A percentile compares a stretch with the other conserved stretches of the same genome.
phyloP scores from a whole-genome alignment of 2,329 filamentous ascomycete species.

The Aspergillus fumigatus region DNA sequence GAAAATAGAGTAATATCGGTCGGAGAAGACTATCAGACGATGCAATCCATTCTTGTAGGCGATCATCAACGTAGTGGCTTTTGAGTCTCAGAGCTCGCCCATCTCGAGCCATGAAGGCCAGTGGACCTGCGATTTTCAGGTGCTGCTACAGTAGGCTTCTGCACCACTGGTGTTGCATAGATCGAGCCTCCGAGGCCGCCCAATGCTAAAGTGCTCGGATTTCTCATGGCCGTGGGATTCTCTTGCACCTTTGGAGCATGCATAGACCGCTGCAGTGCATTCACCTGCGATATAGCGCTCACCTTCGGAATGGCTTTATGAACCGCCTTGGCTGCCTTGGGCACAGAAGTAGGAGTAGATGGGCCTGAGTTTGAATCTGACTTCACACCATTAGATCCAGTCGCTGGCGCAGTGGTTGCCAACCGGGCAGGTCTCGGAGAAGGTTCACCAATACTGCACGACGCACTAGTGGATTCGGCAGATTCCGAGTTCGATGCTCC shows the following conservation, averaged over 20 bases:
- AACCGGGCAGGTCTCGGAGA: not conserved
- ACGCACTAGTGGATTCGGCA: not conserved
- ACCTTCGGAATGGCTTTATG: not conserved
- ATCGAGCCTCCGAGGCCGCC: slow-evolving; percentile 9
- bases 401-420: not conserved
- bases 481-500: not conserved
- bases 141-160: slow-evolving; percentile 1
- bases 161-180: slow-evolving; percentile 3
- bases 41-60: not conserved
- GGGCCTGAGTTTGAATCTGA: not conserved
- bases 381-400: not conserved
- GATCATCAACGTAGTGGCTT: not conserved
- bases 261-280: slow-evolving; percentile 4
- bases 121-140: not conserved
- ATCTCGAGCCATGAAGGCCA: slow-evolving; percentile 9
- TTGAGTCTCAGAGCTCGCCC: slow-evolving; percentile 1
- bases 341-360: not conserved
- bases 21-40: not conserved
- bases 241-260: slow-evolving; percentile 7
- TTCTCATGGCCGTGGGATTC: not conserved
- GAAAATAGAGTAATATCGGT: not conserved
- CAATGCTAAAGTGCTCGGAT: not conserved
- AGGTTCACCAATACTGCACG: not conserved
- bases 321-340: not conserved
- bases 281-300: not conserved